phyloP scores from a whole-genome alignment of 2,329 filamentous ascomycete species.

The Phaeosphaeriaceae sp. region DNA sequence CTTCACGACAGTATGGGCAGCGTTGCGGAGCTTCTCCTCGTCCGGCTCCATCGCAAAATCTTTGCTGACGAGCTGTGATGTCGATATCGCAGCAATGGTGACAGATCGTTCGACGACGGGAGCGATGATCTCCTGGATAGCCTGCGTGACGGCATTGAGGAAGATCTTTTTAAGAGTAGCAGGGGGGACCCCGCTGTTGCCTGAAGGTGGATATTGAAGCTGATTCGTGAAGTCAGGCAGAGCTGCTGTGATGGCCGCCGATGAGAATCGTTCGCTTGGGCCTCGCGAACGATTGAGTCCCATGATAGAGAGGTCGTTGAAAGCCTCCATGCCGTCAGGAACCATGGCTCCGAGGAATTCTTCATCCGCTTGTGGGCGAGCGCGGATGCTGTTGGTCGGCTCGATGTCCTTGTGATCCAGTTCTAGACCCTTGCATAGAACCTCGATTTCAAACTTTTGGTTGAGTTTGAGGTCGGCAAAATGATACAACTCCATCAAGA shows the following conservation, averaged over 20 bases:
- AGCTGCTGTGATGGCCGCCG: conserved; percentile 77
- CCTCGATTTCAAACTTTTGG: conserved; percentile 97
- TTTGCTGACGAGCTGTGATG: conserved; percentile 92
- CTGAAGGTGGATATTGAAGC: conserved; percentile 76
- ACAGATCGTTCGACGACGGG: conserved; percentile 97
- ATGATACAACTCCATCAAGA: conserved; percentile 93
- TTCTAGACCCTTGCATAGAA: conserved; percentile 89
- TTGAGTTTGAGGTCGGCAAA: conserved; percentile 94
- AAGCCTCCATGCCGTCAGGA: conserved; percentile 75
- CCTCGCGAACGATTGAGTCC: conserved; percentile 72
- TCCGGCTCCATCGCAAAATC: conserved; percentile 95
- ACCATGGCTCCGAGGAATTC: conserved; percentile 63
- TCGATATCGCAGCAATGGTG: conserved; percentile 96
- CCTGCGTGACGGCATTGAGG: conserved; percentile 82
- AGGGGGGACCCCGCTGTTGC: conserved; percentile 75
- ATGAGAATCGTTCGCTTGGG: conserved; percentile 75
- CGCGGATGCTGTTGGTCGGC: conserved; percentile 84
- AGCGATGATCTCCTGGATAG: conserved; percentile 94
- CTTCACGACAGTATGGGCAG: conserved; percentile 93
- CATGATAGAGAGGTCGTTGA: conserved; percentile 75
- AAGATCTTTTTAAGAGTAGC: conserved; percentile 76
- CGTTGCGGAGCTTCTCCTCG: conserved; percentile 82
- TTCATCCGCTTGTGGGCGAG: conserved; percentile 72
- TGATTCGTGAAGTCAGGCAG: conserved; percentile 84
- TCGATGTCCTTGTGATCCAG: conserved; percentile 94